Evolutionary conservation across 164 flowering plant genomes (phyloP).

Genomic region (Macadamia tetraphylla): DNA sequence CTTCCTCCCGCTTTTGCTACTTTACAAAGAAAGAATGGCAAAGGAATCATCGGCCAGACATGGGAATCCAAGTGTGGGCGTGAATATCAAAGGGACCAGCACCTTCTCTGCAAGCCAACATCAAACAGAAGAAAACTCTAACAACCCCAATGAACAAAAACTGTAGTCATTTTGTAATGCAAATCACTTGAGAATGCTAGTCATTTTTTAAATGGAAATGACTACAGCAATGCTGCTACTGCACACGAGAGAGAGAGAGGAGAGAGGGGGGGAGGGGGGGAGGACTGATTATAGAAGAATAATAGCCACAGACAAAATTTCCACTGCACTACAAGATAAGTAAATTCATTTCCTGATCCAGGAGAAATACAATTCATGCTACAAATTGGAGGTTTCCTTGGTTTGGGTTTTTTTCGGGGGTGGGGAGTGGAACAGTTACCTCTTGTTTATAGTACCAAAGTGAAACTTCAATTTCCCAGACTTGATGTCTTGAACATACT

Average conservation of each 20-base stretch:
- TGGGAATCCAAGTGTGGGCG: constrained; percentile 60
- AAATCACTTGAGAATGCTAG: no score
- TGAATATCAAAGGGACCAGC: constrained; percentile 61
- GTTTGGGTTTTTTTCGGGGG: no score
- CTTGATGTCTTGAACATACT: constrained; percentile 79
- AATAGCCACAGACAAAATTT: no score
- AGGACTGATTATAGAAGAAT: no score
- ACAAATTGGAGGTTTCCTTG: no score
- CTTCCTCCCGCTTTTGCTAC: not conserved
- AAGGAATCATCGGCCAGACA: constrained; percentile 17
- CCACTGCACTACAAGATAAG: no score
- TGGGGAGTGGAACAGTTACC: constrained; percentile 30
- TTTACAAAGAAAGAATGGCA: constrained; percentile 6
- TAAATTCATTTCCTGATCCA: no score
- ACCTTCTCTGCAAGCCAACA: constrained; percentile 55
- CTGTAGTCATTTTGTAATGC: not conserved
- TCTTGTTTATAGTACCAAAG: constrained; percentile 81
- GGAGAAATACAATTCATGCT: no score
- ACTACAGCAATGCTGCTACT: not conserved
- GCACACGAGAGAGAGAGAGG: not conserved
- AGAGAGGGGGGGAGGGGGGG: no score
- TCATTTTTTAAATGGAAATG: no score
- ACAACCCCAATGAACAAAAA: not conserved
- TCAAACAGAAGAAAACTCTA: constrained; percentile 1
- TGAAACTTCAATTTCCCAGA: constrained; percentile 66